phyloP scores from a whole-genome alignment of 2,329 filamentous ascomycete genomes.

The Fusarium duplospermum region DNA sequence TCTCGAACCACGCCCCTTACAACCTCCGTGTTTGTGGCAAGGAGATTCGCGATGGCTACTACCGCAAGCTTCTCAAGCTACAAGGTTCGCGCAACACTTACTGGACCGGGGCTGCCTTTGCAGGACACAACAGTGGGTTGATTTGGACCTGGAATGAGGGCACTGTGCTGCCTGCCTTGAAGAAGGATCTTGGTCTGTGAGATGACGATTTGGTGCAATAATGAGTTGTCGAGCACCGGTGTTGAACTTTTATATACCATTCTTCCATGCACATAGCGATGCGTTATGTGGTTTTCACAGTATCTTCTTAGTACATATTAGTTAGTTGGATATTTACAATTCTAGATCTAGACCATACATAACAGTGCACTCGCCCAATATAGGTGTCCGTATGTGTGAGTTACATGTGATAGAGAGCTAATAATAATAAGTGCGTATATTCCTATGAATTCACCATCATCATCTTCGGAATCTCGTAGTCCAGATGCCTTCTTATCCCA shows the following conservation, averaged over 20 bases:
- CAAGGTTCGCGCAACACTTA: conserved; percentile 31
- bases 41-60: conserved; percentile 21
- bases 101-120: conserved; percentile 37
- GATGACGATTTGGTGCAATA: no score
- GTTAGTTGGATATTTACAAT: not conserved
- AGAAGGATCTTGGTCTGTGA: conserved; percentile 30
- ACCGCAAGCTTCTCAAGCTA: conserved; percentile 14
- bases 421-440: fast-evolving
- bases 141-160: conserved; percentile 39
- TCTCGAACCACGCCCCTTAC: conserved; percentile 24
- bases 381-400: no score
- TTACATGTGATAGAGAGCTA: not conserved
- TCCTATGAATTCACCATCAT: not conserved
- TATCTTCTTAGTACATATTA: not conserved
- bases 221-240: no score
- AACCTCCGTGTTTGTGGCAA: conserved; percentile 17
- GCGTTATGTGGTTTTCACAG: not conserved
- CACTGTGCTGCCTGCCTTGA: conserved; percentile 24
- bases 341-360: not conserved
- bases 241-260: not conserved
- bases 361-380: not conserved
- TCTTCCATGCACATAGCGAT: not conserved
- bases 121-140: conserved; percentile 35
- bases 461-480: not conserved
- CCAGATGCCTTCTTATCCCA: not conserved